Conservation (phyloP, 805 yeast genomes). For the Wickerhamomyces canadensis region DNA sequence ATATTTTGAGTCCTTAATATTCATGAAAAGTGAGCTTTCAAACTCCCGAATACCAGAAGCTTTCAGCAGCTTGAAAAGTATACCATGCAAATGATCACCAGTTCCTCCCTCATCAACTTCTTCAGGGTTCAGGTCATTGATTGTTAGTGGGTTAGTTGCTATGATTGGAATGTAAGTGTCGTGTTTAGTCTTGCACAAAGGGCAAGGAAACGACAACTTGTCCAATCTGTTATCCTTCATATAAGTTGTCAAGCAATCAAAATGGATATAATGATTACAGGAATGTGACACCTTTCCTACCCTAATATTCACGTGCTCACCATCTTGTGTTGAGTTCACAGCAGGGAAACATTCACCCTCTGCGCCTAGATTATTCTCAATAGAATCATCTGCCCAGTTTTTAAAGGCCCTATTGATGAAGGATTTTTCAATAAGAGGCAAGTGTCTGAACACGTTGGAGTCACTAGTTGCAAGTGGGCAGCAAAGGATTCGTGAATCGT, state of each 20-base stretch:
- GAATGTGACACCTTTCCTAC: conserved; percentile 32
- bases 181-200: conserved; percentile 82
- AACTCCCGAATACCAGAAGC: not conserved
- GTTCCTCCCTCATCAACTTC: not conserved
- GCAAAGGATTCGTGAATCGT: conserved; percentile 45
- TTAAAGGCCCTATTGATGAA: conserved; percentile 11
- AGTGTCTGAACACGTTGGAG: conserved; percentile 24
- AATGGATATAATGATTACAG: conserved; percentile 94
- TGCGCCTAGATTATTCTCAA: conserved; percentile 20
- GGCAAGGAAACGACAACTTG: conserved; percentile 78
- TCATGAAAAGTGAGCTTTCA: not conserved
- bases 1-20: not conserved
- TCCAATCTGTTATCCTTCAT: conserved; percentile 54
- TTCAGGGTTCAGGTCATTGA: not conserved
- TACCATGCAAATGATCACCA: not conserved
- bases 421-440: conserved; percentile 10
- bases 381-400: conserved; percentile 19
- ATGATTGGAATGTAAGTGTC: conserved; percentile 66
- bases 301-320: conserved; percentile 3
- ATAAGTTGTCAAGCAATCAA: conserved; percentile 64
- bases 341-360: conserved; percentile 23
- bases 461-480: conserved; percentile 46
- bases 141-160: conserved; percentile 11
- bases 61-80: not conserved
- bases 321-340: conserved; percentile 4